Base-by-base conservation (phyloP, 1,139 yeast genomes). In the Zygoascus meyerae region DNA sequence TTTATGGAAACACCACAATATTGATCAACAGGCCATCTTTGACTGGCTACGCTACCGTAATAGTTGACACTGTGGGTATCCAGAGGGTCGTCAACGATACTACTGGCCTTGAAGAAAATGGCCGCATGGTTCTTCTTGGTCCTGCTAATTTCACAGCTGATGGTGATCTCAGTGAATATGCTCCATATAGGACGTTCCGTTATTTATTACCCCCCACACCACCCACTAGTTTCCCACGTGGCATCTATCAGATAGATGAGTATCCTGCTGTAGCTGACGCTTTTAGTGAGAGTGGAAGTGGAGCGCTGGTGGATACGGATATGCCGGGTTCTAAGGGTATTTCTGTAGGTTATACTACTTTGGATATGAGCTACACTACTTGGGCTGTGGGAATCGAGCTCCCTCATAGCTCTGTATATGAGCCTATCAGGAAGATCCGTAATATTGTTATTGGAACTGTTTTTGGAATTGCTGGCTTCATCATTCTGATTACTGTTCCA, bases 381-480 rank as follows among this genome's bases (percentile, higher is more conserved):
- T 90, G 97, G 97, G 75, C 80, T n/a, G 79, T 90, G 1, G 67
- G 82, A 0, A 79, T 89, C 7, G 83, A 83, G 52, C 95, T 87
- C 59, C 68, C 75, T 1, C 74, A 77, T 52, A 59, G 73, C 0
- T 73, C 67, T 1, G 86, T 87, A 56, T 71, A 79, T 60, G 75
- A 72, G 1, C 94, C 95, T 0, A 76, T 84, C 3, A 65, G 72
- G 26, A 75, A 73, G 51, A 67, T 89, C 42, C 74, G 83, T 3
- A 78, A 78, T 52, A 83, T 86, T 45, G 81, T 86, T 49, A 75
- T 83, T 43, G 95, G 94, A 2, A 81, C 86, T 1, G 87, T 86
- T 17, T 69, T 86, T 36, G 95, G 89, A 1, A 79, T 86, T 30
- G 90, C 95, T 2, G 86, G 72, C 0, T 77, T 85, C 52, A 79